These are phyloP conservation scores for Cladosporium sp. DNA, from an alignment of 2,329 filamentous ascomycete genomes.

Conservation along the genomic window DNA sequence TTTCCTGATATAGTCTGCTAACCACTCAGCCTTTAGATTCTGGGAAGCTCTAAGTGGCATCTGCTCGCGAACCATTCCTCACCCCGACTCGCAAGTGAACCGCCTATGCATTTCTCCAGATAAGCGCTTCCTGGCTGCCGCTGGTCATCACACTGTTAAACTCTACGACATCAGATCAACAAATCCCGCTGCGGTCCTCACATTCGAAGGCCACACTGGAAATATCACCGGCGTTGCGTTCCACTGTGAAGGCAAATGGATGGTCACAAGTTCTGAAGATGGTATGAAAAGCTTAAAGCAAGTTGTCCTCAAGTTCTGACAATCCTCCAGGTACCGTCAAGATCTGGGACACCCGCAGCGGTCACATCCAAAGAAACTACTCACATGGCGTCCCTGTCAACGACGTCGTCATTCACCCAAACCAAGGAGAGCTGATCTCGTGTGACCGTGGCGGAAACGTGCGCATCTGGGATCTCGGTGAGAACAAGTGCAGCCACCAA, in stretches of 20 bases:
- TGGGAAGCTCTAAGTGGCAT: constrained; percentile 98
- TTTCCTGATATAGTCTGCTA: not conserved
- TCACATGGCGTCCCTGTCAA: constrained; percentile 86
- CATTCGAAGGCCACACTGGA: constrained; percentile 92
- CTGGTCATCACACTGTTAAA: constrained; percentile 83
- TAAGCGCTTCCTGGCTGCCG: constrained; percentile 89
- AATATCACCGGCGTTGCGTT: constrained; percentile 97
- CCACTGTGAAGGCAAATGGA: constrained; percentile 99
- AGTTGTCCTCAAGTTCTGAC: constrained; percentile 3
- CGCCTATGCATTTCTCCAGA: constrained; percentile 97
- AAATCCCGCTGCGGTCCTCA: constrained; percentile 91
- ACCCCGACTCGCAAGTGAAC: constrained; percentile 97
- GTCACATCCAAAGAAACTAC: constrained; percentile 88
- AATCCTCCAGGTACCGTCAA: constrained; percentile 67
- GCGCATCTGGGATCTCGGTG: constrained; percentile 91
- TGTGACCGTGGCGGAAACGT: constrained; percentile 93
- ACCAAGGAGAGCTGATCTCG: constrained; percentile 96
- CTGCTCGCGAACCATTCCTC: constrained; percentile 95
- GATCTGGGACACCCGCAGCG: constrained; percentile 91
- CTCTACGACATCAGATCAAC: constrained; percentile 98
- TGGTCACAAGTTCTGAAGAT: constrained; percentile 97
- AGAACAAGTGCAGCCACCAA: constrained; percentile 96
- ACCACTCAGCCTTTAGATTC: constrained; percentile 61
- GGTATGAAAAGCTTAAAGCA: constrained; percentile 46
- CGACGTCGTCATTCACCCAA: constrained; percentile 98